Percentiles rank a stretch among this genome's conserved stretches.
phyloP scores from a whole-genome alignment of 1,139 yeast genomes.

The Hansenula lynferdii region DNA sequence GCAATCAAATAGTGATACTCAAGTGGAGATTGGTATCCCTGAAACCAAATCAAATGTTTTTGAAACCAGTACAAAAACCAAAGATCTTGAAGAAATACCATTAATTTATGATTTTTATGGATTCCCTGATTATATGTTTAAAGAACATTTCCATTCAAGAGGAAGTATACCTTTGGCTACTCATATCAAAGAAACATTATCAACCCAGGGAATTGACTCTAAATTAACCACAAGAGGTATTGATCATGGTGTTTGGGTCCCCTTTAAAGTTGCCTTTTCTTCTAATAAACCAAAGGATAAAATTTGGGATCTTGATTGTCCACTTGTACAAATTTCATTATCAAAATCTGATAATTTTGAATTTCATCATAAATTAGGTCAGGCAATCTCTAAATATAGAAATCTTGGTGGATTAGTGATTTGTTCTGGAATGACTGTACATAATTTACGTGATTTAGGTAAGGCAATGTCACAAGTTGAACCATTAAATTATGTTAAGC shows the following conservation, averaged over 20 bases:
- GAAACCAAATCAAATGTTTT: slow-evolving; percentile 2
- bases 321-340: slow-evolving; percentile 63
- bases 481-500: slow-evolving; percentile 42
- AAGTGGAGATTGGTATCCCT: slow-evolving; percentile 48
- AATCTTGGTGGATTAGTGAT: slow-evolving; percentile 47
- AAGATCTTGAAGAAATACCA: slow-evolving; percentile 21
- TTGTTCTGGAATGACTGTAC: slow-evolving; percentile 77
- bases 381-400: slow-evolving; percentile 46
- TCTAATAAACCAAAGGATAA: slow-evolving; percentile 28
- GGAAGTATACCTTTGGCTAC: slow-evolving; percentile 39
- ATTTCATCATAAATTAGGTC: slow-evolving; percentile 51
- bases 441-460: slow-evolving; percentile 57
- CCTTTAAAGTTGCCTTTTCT: slow-evolving; percentile 67
- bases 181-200: slow-evolving; percentile 38
- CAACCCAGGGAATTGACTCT: slow-evolving; percentile 38
- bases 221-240: slow-evolving; percentile 50
- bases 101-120: slow-evolving; percentile 71
- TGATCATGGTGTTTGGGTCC: slow-evolving; percentile 85
- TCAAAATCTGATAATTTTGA: slow-evolving; percentile 41
- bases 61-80: neutral
- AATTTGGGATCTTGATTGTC: slow-evolving; percentile 40
- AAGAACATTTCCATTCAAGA: slow-evolving; percentile 52
- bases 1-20: slow-evolving; percentile 41
- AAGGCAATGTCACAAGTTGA: slow-evolving; percentile 15
- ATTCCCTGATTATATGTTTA: slow-evolving; percentile 60